Evolutionary conservation across 2,329 filamentous ascomycete genomes (phyloP).

Genomic region (Penicillium sp.): DNA sequence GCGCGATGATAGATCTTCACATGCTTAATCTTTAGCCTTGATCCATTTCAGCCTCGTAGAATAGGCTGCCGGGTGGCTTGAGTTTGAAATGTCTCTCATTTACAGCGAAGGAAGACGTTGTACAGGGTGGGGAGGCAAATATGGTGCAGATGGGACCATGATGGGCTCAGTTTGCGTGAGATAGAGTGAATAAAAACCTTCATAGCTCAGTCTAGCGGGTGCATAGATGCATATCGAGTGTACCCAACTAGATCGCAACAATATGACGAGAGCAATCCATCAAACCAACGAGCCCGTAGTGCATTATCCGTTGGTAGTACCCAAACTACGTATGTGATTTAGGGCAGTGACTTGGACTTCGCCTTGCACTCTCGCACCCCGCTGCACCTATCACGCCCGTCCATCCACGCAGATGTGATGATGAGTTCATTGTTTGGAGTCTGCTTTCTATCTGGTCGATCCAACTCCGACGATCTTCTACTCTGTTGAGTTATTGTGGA

Average conservation of each 20-base stretch:
- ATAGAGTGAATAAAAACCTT: background rate
- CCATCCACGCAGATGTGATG: constrained; percentile 2
- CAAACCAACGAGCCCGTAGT: too few species aligned
- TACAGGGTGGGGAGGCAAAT: constrained; percentile 1
- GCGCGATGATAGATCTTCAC: constrained; percentile 15
- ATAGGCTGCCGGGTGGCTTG: constrained; percentile 21
- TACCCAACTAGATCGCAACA: too few species aligned
- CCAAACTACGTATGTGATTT: too few species aligned
- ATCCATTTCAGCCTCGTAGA: constrained; percentile 10
- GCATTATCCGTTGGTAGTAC: too few species aligned
- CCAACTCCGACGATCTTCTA: constrained; percentile 9
- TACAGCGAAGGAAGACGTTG: background rate
- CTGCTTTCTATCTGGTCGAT: constrained; percentile 8
- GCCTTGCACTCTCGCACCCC: too few species aligned
- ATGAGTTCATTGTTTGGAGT: background rate
- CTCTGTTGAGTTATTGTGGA: constrained; percentile 17
- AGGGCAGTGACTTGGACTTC: too few species aligned
- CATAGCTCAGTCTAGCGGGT: too few species aligned
- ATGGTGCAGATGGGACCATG: constrained; percentile 11
- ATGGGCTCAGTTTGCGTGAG: constrained; percentile 8
- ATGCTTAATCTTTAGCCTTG: constrained; percentile 4
- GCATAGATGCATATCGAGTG: too few species aligned
- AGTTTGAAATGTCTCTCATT: constrained; percentile 1
- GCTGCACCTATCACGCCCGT: constrained; percentile 7
- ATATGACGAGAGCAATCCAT: too few species aligned